Conservation (phyloP, 495 filamentous ascomycete genomes). For the Penicillium chermesinum region DNA sequence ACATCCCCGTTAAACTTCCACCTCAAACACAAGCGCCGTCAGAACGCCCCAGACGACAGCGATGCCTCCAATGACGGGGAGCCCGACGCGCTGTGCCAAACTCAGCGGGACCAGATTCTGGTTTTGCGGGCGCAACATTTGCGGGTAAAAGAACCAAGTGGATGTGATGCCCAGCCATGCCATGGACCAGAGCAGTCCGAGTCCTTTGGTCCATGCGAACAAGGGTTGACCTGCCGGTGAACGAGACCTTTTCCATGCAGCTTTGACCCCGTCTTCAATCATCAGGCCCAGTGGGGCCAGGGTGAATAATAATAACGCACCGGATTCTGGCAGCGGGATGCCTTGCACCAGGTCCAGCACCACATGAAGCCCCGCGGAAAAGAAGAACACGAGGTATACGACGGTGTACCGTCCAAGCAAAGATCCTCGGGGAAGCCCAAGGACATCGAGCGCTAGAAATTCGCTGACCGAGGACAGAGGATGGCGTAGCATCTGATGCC, state of each 20-base stretch:
- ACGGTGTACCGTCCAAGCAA: conserved; percentile 24
- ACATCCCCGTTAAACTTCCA: conserved; percentile 2
- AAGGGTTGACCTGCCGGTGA: background rate
- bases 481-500: conserved; percentile 36
- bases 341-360: conserved; percentile 27
- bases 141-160: conserved; percentile 20
- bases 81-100: conserved; percentile 3
- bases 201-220: conserved; percentile 5
- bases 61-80: conserved; percentile 4
- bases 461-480: conserved; percentile 23
- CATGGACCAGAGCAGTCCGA: conserved; percentile 15
- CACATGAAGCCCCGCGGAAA: conserved; percentile 29
- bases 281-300: conserved; percentile 26
- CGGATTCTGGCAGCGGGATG: conserved; percentile 16
- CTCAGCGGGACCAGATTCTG: conserved; percentile 16
- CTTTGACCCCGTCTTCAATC: conserved; percentile 25
- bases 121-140: conserved; percentile 15
- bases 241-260: conserved; percentile 2
- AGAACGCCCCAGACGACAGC: conserved; percentile 7
- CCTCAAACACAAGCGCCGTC: conserved; percentile 10
- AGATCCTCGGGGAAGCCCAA: conserved; percentile 20
- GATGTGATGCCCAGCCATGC: conserved; percentile 17
- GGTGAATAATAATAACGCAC: conserved; percentile 29
- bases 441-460: conserved; percentile 18
- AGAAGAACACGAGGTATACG: conserved; percentile 26